These are phyloP conservation scores for Casaregolazyma suthepensis DNA, from an alignment of 1,139 yeast genomes.

Conservation along the genomic window DNA sequence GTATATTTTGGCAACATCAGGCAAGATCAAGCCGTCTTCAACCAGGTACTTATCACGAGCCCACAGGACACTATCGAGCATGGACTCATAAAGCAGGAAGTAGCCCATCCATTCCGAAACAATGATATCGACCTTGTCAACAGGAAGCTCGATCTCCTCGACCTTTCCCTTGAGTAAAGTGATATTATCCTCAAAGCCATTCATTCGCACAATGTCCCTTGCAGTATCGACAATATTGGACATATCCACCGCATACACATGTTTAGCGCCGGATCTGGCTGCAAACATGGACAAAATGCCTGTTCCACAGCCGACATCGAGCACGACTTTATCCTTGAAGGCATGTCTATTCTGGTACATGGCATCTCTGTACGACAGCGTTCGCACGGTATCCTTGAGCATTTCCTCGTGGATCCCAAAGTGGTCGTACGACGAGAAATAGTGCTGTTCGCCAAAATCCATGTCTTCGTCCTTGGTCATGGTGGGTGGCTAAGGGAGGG, in stretches of 20 bases:
- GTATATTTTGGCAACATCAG: slow-evolving; percentile 88
- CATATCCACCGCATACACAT: slow-evolving; percentile 96
- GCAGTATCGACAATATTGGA: slow-evolving; percentile 96
- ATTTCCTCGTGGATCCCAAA: slow-evolving; percentile 98
- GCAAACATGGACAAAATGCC: slow-evolving; percentile 98
- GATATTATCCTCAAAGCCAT: slow-evolving; percentile 82
- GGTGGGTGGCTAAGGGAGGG: background rate
- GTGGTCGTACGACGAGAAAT: slow-evolving; percentile 92
- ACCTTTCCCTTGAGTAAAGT: slow-evolving; percentile 88
- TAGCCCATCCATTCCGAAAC: slow-evolving; percentile 99
- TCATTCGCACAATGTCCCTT: slow-evolving; percentile 69
- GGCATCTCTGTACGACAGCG: slow-evolving; percentile 87
- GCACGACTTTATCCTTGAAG: slow-evolving; percentile 89
- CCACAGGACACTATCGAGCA: slow-evolving; percentile 92
- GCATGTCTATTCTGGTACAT: slow-evolving; percentile 84
- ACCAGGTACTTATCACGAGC: slow-evolving; percentile 92
- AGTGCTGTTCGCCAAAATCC: slow-evolving; percentile 67
- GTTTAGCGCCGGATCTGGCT: slow-evolving; percentile 96
- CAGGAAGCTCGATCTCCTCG: slow-evolving; percentile 88
- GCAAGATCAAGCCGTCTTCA: slow-evolving; percentile 86
- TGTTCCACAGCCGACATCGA: slow-evolving; percentile 98
- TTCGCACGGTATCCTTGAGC: slow-evolving; percentile 93
- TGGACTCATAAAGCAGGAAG: slow-evolving; percentile 89
- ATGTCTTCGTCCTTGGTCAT: slow-evolving; percentile 13
- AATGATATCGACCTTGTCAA: slow-evolving; percentile 76